These are phyloP conservation scores for Centaurea solstitialis DNA, from an alignment of 129 eudicot species.

Conservation along the genomic window DNA sequence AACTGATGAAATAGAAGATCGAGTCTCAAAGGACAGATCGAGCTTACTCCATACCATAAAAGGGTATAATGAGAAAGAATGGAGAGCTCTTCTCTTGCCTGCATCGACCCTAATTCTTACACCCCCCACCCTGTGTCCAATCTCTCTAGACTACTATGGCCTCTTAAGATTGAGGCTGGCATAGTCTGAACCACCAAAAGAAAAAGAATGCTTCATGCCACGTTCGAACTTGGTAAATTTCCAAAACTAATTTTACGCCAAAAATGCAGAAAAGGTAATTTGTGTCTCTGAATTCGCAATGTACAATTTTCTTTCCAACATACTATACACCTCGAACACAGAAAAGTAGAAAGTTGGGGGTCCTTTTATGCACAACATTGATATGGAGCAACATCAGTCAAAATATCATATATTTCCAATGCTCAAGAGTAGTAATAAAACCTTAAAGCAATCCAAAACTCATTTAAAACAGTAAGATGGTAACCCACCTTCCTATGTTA, in stretches of 20 bases:
- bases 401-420: background rate
- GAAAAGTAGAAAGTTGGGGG: background rate
- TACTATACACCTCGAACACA: background rate
- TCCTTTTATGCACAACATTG: background rate
- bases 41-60: background rate
- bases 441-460: background rate
- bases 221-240: background rate
- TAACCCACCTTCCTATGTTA: background rate
- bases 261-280: background rate
- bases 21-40: background rate
- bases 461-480: background rate
- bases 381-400: background rate
- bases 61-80: background rate
- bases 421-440: background rate
- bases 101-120: background rate
- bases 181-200: background rate
- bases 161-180: background rate
- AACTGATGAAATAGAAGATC: background rate
- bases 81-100: background rate
- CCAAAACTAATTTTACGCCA: background rate
- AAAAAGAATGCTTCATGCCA: background rate
- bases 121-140: background rate
- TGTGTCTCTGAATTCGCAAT: background rate
- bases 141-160: background rate
- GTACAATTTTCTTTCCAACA: background rate